These are phyloP conservation scores for Candida railenensis DNA, from an alignment of 805 yeast genomes.

Conservation along the genomic window DNA sequence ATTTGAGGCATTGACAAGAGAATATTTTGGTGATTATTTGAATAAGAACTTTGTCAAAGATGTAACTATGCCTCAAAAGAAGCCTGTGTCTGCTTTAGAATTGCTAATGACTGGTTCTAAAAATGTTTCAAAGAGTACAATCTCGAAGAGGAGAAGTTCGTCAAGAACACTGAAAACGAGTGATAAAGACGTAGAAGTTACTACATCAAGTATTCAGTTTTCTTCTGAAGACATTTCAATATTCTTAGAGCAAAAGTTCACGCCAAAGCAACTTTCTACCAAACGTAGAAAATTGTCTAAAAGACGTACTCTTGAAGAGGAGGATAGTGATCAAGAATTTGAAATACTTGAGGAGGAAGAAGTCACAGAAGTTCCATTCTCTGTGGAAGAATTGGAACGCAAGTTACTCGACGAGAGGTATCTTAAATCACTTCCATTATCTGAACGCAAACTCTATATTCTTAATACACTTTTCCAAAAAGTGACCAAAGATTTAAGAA, in stretches of 20 bases:
- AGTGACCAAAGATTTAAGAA: slow-evolving; percentile 27
- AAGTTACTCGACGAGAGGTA: background rate
- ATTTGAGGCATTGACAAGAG: slow-evolving; percentile 43
- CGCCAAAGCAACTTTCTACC: slow-evolving; percentile 13
- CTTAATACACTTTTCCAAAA: slow-evolving; percentile 13
- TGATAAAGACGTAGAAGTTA: background rate
- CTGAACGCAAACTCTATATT: slow-evolving; percentile 10
- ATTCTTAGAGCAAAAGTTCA: slow-evolving; percentile 4
- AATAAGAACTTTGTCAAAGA: slow-evolving; percentile 14
- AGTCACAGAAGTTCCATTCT: background rate
- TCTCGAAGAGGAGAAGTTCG: background rate
- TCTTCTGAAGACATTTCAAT: background rate
- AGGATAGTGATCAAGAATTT: slow-evolving; percentile 32
- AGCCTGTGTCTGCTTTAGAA: background rate
- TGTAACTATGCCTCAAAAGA: background rate
- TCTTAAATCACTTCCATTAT: background rate
- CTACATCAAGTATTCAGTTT: background rate
- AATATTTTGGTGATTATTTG: slow-evolving; percentile 52
- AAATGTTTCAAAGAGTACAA: background rate
- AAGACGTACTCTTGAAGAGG: slow-evolving; percentile 15
- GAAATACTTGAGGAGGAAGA: slow-evolving; percentile 7
- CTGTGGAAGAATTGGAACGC: background rate
- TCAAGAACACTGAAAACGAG: background rate
- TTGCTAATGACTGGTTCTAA: background rate
- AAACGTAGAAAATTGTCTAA: slow-evolving; percentile 11